Conservation (phyloP, 805 yeast genomes). For the Candida multigemmis region DNA sequence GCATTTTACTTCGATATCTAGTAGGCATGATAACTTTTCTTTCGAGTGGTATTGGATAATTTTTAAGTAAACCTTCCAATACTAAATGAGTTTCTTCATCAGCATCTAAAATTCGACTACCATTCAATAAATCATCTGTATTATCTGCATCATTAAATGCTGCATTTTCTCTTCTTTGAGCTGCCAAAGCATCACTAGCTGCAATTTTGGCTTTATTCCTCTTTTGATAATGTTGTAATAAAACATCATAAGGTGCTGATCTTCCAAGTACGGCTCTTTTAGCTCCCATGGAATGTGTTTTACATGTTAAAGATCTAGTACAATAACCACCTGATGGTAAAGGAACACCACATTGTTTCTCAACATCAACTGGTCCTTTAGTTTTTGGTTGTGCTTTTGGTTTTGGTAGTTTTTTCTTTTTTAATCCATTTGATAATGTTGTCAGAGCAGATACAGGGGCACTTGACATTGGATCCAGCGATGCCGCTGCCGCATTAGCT, state of each 20-base stretch:
- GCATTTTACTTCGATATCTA: constrained; percentile 58
- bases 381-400: constrained; percentile 29
- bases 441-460: constrained; percentile 1
- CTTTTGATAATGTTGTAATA: constrained; percentile 84
- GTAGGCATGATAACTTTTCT: constrained; percentile 63
- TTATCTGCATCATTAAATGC: constrained; percentile 19
- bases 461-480: constrained; percentile 18
- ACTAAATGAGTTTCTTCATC: constrained; percentile 93
- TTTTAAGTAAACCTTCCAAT: constrained; percentile 75
- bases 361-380: constrained; percentile 83
- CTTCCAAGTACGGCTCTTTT: constrained; percentile 93
- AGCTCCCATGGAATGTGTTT: constrained; percentile 98
- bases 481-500: constrained; percentile 38
- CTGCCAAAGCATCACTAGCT: constrained; percentile 71
- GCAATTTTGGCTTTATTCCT: constrained; percentile 87
- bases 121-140: constrained; percentile 8
- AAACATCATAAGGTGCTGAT: constrained; percentile 82
- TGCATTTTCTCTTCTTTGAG: constrained; percentile 64
- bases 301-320: constrained; percentile 93
- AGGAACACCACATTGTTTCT: constrained; percentile 92
- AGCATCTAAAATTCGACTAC: constrained; percentile 53
- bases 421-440: constrained; percentile 1
- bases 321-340: constrained; percentile 92
- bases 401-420: constrained; percentile 17
- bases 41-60: constrained; percentile 79